Evolutionary conservation across 805 yeast species (phyloP).

Genomic region (Candida taoyuanica): DNA sequence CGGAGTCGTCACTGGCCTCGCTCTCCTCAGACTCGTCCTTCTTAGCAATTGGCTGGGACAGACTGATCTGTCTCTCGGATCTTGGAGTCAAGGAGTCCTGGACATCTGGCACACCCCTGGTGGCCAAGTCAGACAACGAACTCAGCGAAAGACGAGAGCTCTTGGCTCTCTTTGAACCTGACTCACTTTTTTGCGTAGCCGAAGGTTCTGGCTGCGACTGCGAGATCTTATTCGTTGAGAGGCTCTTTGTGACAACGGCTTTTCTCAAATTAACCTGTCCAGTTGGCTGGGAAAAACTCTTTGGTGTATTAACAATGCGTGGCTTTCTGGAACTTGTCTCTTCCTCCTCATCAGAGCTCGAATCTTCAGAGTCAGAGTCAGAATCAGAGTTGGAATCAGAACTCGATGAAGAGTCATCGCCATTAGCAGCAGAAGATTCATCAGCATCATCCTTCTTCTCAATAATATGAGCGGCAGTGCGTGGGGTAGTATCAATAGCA

Average conservation of each 20-base stretch:
- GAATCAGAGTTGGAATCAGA: conserved; percentile 32
- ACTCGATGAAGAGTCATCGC: background rate
- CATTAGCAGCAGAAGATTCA: too few relatives aligned
- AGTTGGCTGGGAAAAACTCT: conserved; percentile 24
- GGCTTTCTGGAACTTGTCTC: conserved; percentile 30
- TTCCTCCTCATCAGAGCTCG: conserved; percentile 26
- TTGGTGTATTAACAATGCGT: conserved; percentile 46
- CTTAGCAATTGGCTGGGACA: conserved; percentile 5
- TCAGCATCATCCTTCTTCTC: too few relatives aligned
- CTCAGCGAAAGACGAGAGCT: conserved; percentile 39
- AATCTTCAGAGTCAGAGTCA: conserved; percentile 37
- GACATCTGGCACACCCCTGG: conserved; percentile 67
- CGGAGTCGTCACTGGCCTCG: conserved; percentile 17
- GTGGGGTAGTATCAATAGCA: conserved; percentile 20
- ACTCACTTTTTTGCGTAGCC: conserved; percentile 15
- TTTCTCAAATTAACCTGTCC: conserved; percentile 13
- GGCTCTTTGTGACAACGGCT: conserved; percentile 11
- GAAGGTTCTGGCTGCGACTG: conserved; percentile 18
- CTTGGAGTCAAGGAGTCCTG: conserved; percentile 38
- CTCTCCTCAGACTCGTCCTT: conserved; percentile 10
- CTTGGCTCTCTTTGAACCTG: conserved; percentile 23
- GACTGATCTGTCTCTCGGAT: conserved; percentile 13
- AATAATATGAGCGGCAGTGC: conserved; percentile 22
- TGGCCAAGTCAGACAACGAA: conserved; percentile 54
- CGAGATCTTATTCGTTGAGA: conserved; percentile 5